A percentile compares a stretch with the other conserved stretches of the same genome.
Conservation (phyloP, 305 asterid species). For the Plantago coronopus region DNA sequence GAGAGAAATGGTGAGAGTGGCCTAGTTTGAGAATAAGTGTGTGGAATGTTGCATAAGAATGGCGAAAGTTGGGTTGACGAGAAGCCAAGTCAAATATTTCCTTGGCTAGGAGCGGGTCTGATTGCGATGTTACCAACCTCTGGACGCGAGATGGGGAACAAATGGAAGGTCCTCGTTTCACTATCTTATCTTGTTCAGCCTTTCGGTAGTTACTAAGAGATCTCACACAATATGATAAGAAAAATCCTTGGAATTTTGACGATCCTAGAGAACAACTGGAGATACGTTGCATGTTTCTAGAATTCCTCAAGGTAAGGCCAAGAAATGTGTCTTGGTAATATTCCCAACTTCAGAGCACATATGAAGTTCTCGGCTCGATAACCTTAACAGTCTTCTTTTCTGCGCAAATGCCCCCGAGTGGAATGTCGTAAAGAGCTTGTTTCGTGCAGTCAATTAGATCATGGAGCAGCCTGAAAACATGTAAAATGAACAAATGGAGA, state of each 20-base stretch:
- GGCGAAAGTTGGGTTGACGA: slow-evolving; percentile 61
- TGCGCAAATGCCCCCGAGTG: slow-evolving; percentile 1
- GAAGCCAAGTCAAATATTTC: slow-evolving; percentile 85
- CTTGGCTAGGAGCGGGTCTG: slow-evolving; percentile 85
- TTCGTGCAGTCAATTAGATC: slow-evolving; percentile 17
- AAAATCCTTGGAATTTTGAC: slow-evolving; percentile 18
- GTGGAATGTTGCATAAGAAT: slow-evolving; percentile 58
- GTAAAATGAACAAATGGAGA: not conserved
- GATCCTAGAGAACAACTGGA: slow-evolving; percentile 14
- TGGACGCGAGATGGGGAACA: slow-evolving; percentile 72
- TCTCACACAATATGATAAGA: slow-evolving; percentile 26
- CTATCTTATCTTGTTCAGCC: slow-evolving; percentile 23
- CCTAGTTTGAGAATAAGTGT: slow-evolving; percentile 79
- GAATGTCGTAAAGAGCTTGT: slow-evolving; percentile 2
- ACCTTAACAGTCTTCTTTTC: not conserved
- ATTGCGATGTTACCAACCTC: slow-evolving; percentile 68
- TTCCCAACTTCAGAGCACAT: slow-evolving; percentile 11
- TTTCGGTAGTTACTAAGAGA: slow-evolving; percentile 24
- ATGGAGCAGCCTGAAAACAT: slow-evolving; percentile 21
- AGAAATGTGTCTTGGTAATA: slow-evolving; percentile 4
- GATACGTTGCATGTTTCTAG: slow-evolving; percentile 21
- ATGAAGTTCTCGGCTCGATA: slow-evolving; percentile 9
- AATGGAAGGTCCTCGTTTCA: slow-evolving; percentile 29
- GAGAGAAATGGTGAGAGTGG: slow-evolving; percentile 55
- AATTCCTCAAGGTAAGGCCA: slow-evolving; percentile 20